Evolutionary conservation across 306 rosid species (phyloP), one percentile per base, ranked within the genome.

Genomic region (Castanea sativa): DNA sequence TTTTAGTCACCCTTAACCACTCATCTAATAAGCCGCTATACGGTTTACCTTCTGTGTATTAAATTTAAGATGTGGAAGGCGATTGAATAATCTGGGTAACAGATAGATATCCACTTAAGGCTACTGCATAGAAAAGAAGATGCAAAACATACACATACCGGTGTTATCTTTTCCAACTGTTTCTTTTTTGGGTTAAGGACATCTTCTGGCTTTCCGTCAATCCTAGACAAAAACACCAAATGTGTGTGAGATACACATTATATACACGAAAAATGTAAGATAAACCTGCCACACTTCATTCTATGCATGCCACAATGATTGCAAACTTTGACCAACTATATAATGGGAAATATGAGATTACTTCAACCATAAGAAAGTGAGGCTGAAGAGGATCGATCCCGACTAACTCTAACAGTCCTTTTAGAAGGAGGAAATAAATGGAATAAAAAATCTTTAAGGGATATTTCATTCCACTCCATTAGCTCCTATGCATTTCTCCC

Each of bases 141-240:
- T 33, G 21, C 49, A 32, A 14, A 49, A 61, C 33, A 77, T 69
- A 75, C 30, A 55, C 86, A 53, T 92, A 94, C 99, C 80, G 97
- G 99, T 23, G 98, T 91, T 77, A 95, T 90, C 88, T 95, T 93
- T 61, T 95, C 99, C 73, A 95, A 80, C 81, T 95, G 99, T 82
- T 95, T 95, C 99, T 93, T 95, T 80, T 95, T 95, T 20, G 99
- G 99, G 86, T 95, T 95, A 20, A 95, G 99, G 58, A 93, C 98
- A 80, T 93, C 99, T 85, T 95, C 99, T 14, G 97, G 98, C 86
- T 91, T 91, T 84, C 98, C 98, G 76, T 95, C 97, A 79, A 93
- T 84, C 84, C 99, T 93, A 78, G 57, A 87, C 61, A 43, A 72
- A 74, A 75, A 25, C 35, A 69, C 63, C 21, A 83, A 76, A 41